Base-by-base conservation (phyloP, 2,329 filamentous ascomycete species). In the Neofusicoccum umdonicola region DNA sequence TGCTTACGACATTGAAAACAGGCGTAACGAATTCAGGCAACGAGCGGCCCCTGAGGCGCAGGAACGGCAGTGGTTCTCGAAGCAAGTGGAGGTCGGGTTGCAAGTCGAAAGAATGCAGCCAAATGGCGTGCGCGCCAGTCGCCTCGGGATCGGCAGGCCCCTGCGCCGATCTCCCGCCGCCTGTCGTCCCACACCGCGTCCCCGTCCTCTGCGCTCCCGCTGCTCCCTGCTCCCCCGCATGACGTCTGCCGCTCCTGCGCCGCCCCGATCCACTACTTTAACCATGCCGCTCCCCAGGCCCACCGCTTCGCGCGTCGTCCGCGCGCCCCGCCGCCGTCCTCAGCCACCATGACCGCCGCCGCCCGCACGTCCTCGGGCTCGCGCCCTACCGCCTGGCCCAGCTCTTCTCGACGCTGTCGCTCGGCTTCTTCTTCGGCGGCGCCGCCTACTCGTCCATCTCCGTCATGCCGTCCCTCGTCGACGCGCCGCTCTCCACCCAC, bases 381-480 rank as follows among this genome's bases (percentile, higher is more conserved):
- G 17, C 15, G 27, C 45, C 45, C 34, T 61, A 50, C 54, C 42
- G 42, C 39, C 19, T 41, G 3, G 37, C 60, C 27, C 60, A 63
- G 47, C 44, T 63, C 45, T 50, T 63, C 34, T 37, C 45, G 19
- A 34, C 37, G 4, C 54, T 34, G 12, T 39, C 61, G 17, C 48
- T 52, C 19, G 61, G 47, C 34, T 48, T 63, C 34, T 41, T 63
- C 47, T 42, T 56, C 13, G 61, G 61, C 47, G 41, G 47, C 3
- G 22, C 35, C 19, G 44, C 47, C 34, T 63, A 48, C 47, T 44
- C 47, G 19, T 27, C 34, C 17, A 1, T 63, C 15, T 34, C 61
- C 15, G 48, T 63, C 3, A 54, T 54, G 61, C 61, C 48, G 4
- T 63, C 61, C 3, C 61, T 63, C 7, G 44, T 63, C 17, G 61